Evolutionary conservation across 2,329 filamentous ascomycete genomes (phyloP).

Genomic region (Fusarium bulbicola): DNA sequence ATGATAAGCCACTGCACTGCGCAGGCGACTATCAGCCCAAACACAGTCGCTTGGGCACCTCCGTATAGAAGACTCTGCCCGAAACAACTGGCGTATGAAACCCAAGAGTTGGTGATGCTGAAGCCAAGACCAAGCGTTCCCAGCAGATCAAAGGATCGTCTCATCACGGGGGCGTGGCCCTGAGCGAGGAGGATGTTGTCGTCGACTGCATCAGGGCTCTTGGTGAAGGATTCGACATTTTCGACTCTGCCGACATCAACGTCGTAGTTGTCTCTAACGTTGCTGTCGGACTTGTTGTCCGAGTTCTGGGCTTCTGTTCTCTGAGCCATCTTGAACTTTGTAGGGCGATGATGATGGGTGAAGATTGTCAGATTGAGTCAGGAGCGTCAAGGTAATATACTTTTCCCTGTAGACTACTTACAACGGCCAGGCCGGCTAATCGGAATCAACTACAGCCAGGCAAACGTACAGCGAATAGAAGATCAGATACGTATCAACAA

Average conservation of each 20-base stretch:
- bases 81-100: neutral
- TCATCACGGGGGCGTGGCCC: neutral
- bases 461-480: neutral
- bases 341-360: neutral
- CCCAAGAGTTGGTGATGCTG: neutral
- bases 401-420: accelerated
- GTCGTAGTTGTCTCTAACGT: neutral
- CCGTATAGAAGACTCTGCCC: neutral
- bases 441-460: neutral
- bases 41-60: neutral
- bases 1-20: neutral
- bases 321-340: neutral
- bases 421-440: neutral
- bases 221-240: neutral
- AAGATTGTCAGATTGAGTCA: neutral
- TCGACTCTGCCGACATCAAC: neutral
- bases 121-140: neutral
- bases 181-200: neutral
- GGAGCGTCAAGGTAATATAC: neutral
- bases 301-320: neutral
- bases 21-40: neutral
- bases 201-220: neutral
- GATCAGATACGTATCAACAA: neutral
- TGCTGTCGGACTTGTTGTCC: neutral
- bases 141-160: neutral